Evolutionary conservation across 2,329 filamentous ascomycete species (phyloP).

Genomic region (Trichophyton rubrum): DNA sequence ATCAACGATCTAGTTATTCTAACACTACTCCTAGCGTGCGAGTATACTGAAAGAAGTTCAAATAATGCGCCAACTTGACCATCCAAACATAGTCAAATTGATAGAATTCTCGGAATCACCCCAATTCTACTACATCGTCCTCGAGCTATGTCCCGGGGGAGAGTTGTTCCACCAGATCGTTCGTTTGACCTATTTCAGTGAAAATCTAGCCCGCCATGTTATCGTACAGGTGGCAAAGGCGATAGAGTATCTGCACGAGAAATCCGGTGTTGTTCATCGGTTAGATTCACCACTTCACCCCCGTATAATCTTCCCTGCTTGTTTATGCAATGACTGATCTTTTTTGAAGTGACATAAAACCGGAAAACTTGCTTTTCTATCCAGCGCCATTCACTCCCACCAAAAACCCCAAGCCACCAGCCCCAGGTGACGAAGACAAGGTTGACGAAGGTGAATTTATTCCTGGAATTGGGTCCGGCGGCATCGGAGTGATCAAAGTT

Average conservation of each 20-base stretch:
- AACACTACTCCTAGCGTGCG: conserved; percentile 33
- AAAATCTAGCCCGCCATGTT: conserved; percentile 85
- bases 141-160: conserved; percentile 87
- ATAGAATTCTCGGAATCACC: conserved; percentile 86
- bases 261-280: conserved; percentile 93
- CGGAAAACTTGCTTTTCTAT: conserved; percentile 90
- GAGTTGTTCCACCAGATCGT: conserved; percentile 99
- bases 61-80: conserved; percentile 94
- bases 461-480: conserved; percentile 66
- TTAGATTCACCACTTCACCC: conserved; percentile 36
- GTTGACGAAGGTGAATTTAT: conserved; percentile 91
- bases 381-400: conserved; percentile 71
- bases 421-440: conserved; percentile 91
- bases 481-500: conserved; percentile 92
- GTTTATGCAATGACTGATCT: conserved; percentile 8
- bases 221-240: conserved; percentile 93
- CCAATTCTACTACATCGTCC: conserved; percentile 95
- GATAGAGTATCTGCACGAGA: conserved; percentile 85
- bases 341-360: conserved; percentile 75
- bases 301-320: neutral
- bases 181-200: conserved; percentile 94
- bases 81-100: conserved; percentile 89
- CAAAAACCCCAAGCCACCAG: conserved; percentile 65
- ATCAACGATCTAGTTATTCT: conserved; percentile 9
- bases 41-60: conserved; percentile 98